Evolutionary conservation across 192 early-diverging fungal species (phyloP), one percentile per base, ranked within the genome.

Genomic region (Rhizophagus clarus): DNA sequence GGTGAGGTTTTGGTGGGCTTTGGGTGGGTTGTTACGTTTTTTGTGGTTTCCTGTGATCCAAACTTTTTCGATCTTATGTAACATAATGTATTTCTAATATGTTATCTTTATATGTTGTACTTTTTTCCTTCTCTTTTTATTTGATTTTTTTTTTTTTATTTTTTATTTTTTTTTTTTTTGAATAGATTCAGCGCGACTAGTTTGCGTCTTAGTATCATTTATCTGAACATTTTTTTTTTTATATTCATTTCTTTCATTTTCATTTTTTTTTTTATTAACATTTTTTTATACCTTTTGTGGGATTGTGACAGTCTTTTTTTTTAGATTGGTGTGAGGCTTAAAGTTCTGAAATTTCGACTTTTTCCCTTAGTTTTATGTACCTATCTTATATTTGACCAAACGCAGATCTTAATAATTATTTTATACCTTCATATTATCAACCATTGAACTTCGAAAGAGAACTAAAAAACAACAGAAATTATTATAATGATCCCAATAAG

Each of bases 81-180:
- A 56, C 49, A 56, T 56, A 56, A 56, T 56, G 49, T 56, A 56
- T 56, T 56, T 56, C 49, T 56, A 56, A 56, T 56, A 56, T 56
- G 49, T 22, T 56, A 56, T 56, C 14, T 51, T 51, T 51, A 51
- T 17, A 4, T 51, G 17, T 51, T 51, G 49, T 51, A 51, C 49
- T 17, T 1, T 42, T 42, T 42, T 42, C 9, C 9, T 42, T 42
- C 9, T 9, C 9, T 9, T 9, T 42, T 42, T 42, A 17, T 51
- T 51, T 51, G 15, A 1, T 15, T 51, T 4, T 51, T 17, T 15
- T 51, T 1, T 51, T 11, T 51, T 15, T 51, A n/a, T 51, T 51
- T 51, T 51, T 51, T 51, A 1, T 15, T 51, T 4, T 51, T 17
- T 15, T 51, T 1, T 51, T 11, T 51, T 15, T 51, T 22, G 49